Base-by-base conservation (phyloP, 202 grass and related monocot genomes). In the Panicum hallii region DNA sequence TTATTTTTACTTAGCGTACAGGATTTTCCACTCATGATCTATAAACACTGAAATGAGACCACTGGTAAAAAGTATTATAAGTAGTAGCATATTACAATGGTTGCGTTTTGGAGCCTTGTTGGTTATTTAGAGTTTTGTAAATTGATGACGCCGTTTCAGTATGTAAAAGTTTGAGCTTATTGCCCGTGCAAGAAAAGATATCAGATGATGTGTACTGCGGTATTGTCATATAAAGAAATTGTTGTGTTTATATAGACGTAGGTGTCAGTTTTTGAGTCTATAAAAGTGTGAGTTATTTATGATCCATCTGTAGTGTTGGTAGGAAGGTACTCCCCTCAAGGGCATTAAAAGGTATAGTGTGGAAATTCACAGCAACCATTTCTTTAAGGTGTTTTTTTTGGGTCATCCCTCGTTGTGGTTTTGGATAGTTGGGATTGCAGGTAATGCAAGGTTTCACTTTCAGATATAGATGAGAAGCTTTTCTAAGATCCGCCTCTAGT, bases 281-380 rank as follows among this genome's bases (percentile, higher is more conserved):
- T 16, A 17, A 9, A 49, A 80, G n/a, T 0, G 0, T 55, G 62
- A 64, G 46, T 11, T 72, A 36, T 79, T 17, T 65, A 44, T 53
- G 5, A 14, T 77, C 20, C 61, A 83, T 13, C 44, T 71, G 6
- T 72, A 83, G 57, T 67, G 4, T 67, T 44, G 22, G 46, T 74
- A 38, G 67, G 23, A 87, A 87, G 52, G 49, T 83, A 46, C 19
- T 56, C 2, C 46, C 36, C 16, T 63, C 17, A 36, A 83, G 45
- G 43, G 34, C 30, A 82, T n/a, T 30, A 34, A 22, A 11, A 70
- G 20, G 1, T 79, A 71, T 54, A 63, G 69, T 50, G 7, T 54
- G 63, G 15, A 77, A 82, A 82, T 70, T 63, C 23, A 12, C 22
- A 52, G n/a, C 45, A 77, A 71, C 5, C 54, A 22, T 87, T 82